Base-by-base conservation (phyloP, 306 rosid species). In the Ormosia semicastrata region DNA sequence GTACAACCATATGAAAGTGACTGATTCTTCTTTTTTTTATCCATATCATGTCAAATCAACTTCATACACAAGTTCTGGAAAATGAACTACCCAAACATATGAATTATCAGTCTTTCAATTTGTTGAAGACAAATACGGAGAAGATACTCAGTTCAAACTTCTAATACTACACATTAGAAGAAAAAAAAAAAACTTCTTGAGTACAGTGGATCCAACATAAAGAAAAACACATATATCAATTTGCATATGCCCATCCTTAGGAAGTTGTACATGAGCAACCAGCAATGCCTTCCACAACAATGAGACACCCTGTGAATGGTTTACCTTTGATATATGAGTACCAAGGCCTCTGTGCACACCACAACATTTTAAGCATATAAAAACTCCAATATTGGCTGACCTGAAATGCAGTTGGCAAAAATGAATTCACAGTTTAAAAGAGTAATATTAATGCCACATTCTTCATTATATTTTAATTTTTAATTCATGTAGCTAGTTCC, bases 331-430 rank as follows among this genome's bases (percentile, higher is more conserved):
- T 86, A 96, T 88, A 82, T 96, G 99, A 36, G 97, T 77, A 66
- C 98, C 99, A 63, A 96, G 99, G 87, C 98, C 90, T 86, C 98
- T 86, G 87, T 96, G 99, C 82, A 90, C 92, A 18, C 99, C 98
- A 52, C 98, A 96, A 78, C 99, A 96, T 81, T 96, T 92, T 87
- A 96, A 86, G 91, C 99, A 96, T 84, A 96, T 75, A 80, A 96
- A 93, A 80, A 96, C 99, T 79, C 99, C 99, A 29, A 96, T 92
- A 84, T 96, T 96, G 54, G 94, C 93, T 81, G 99, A 96, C 89
- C 99, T 96, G 97, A 87, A 84, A 77, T 58, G 58, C 40, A 80
- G 70, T 80, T 32, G 57, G 39, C 12, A 60, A 81, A 73, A 67
- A 43, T 44, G 8, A 63, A 15, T 68, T 75, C 68, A 77, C 18